Evolutionary conservation across 2,329 filamentous ascomycete species (phyloP), one percentile per base, ranked within the genome.

Genomic region (Stemphylium vesicarium): DNA sequence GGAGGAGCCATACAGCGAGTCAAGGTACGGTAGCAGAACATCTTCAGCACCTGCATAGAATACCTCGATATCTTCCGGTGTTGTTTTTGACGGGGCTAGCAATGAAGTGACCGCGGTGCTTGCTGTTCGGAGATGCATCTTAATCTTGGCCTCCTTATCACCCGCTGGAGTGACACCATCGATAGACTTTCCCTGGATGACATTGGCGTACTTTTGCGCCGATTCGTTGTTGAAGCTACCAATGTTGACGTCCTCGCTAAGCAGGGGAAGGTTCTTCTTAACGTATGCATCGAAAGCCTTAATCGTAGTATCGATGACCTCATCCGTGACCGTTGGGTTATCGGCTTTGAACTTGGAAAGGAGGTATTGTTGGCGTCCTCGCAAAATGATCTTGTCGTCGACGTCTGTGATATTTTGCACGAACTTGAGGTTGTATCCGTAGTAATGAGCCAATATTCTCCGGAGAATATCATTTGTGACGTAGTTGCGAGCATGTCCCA

Each of bases 401-500:
- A 78, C 72, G 57, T 77, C 92, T 24, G 92, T 96, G 60, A 95
- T 92, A 78, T 96, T 96, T 88, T 96, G 95, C 62, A 96, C 90
- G 78, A 96, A 96, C 56, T 88, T 86, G 63, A 96, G 85, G 37
- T 92, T 80, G 75, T 90, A 95, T 57, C 86, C 85, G 74, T 96
- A 96, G 77, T 95, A 94, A 74, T 94, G 87, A 69, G 84, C 81
- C 75, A 96, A 78, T 66, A 96, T 91, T 67, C 92, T 87, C 57
- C 92, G 85, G 4, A 96, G 87, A 61, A 96, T 92, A 75, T 96
- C 92, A 40, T 91, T 94, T 44, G 88, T 91, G 60, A 96, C 90
- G 84, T 96, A 96, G 79, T 96, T 96, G 65, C 91, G 83, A 26
- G 91, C 92, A 76, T 96, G 92, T 26, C 91, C 89, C 57, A 94